A percentile compares a stretch with the other conserved stretches of the same genome.
These are phyloP conservation scores for Carpinus fangiana DNA, from an alignment of 306 rosid species.

Conservation along the genomic window DNA sequence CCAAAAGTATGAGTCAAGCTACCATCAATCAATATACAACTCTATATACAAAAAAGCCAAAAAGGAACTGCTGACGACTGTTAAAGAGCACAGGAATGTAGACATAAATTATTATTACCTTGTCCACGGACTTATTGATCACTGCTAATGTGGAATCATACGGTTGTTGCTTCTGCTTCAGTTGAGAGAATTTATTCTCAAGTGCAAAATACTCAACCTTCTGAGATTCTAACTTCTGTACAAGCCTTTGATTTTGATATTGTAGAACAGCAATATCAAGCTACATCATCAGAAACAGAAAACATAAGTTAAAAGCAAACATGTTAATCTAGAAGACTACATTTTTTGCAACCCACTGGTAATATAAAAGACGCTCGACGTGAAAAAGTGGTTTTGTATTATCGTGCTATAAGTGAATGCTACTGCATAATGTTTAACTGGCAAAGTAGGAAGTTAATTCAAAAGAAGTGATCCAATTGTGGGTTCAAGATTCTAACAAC, in stretches of 20 bases:
- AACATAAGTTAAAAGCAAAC: conserved; percentile 20
- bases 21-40: conserved; percentile 28
- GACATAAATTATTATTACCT: conserved; percentile 44
- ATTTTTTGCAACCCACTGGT: conserved; percentile 3
- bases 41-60: conserved; percentile 16
- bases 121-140: conserved; percentile 73
- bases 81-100: conserved; percentile 22
- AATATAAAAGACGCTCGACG: background rate
- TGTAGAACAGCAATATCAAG: conserved; percentile 84
- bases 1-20: conserved; percentile 29
- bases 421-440: background rate
- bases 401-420: conserved; percentile 2
- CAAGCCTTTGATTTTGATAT: conserved; percentile 87
- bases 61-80: conserved; percentile 15
- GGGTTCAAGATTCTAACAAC: background rate
- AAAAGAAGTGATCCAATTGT: background rate
- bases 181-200: conserved; percentile 58
- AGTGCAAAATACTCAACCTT: conserved; percentile 68
- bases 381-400: background rate
- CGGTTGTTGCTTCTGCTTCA: conserved; percentile 69
- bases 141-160: conserved; percentile 55
- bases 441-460: background rate
- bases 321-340: conserved; percentile 6
- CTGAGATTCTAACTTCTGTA: conserved; percentile 86
- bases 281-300: conserved; percentile 48